These are phyloP conservation scores for Colletotrichum lindemuthianum DNA, from an alignment of 2,329 filamentous ascomycete genomes.

Conservation along the genomic window DNA sequence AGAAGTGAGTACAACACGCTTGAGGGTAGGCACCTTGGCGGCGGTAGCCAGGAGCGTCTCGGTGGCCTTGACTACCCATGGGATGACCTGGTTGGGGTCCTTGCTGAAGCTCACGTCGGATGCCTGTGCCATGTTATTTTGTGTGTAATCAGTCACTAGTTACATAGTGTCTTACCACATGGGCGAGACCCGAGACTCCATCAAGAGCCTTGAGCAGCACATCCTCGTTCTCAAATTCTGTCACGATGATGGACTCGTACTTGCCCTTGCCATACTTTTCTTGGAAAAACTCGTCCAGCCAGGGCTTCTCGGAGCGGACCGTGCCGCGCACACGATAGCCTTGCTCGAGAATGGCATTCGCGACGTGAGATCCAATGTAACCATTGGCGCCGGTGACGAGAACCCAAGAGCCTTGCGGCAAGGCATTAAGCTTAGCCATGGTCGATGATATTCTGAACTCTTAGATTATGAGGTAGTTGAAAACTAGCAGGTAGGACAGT, in stretches of 20 bases:
- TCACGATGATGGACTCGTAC: constrained; percentile 47
- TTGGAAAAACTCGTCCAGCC: constrained; percentile 44
- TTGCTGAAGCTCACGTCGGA: constrained; percentile 45
- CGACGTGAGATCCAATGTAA: constrained; percentile 52
- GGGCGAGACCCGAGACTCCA: constrained; percentile 35
- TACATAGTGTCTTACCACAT: constrained; percentile 40
- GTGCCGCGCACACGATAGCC: constrained; percentile 59
- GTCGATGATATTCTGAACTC: neutral
- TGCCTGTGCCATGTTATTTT: constrained; percentile 43
- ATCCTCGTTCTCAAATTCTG: constrained; percentile 43
- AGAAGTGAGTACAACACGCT: constrained; percentile 53
- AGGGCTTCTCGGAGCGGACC: constrained; percentile 48
- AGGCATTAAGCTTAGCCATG: constrained; percentile 32
- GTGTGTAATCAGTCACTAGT: too few relatives aligned
- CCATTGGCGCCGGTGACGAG: constrained; percentile 56
- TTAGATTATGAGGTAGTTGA: neutral
- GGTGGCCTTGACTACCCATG: constrained; percentile 43
- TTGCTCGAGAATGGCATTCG: constrained; percentile 47
- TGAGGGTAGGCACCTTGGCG: constrained; percentile 45
- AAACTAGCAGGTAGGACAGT: neutral
- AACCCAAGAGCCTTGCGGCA: constrained; percentile 45
- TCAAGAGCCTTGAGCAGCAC: constrained; percentile 42
- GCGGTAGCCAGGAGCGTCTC: constrained; percentile 47
- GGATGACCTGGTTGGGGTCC: constrained; percentile 53
- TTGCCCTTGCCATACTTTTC: constrained; percentile 45